Conservation (phyloP, 805 yeast genomes). For the Komagataella kurtzmanii region DNA sequence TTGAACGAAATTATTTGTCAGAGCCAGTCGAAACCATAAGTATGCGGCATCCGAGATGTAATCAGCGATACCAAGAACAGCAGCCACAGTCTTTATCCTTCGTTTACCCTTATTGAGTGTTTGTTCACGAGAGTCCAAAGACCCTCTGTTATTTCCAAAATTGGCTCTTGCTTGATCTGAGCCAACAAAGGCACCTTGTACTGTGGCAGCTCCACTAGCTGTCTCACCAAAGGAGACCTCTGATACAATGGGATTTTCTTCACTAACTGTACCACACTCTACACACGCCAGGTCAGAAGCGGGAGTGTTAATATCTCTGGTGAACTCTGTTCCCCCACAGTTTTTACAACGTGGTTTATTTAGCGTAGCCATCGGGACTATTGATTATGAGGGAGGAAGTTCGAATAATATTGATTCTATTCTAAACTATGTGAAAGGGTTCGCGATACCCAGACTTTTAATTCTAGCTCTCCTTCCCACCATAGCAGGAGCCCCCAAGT, state of each 20-base stretch:
- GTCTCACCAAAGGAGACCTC: constrained; percentile 93
- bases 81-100: constrained; percentile 69
- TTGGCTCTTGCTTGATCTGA: constrained; percentile 73
- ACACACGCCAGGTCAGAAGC: constrained; percentile 73
- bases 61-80: constrained; percentile 68
- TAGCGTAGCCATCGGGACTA: background rate
- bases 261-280: constrained; percentile 75
- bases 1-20: constrained; percentile 82
- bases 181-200: constrained; percentile 88
- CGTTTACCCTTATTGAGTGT: constrained; percentile 76
- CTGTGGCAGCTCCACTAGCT: constrained; percentile 87
- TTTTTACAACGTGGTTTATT: constrained; percentile 18
- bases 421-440: background rate
- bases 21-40: constrained; percentile 81
- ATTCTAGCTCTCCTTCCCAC: background rate
- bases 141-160: constrained; percentile 55
- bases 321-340: constrained; percentile 42
- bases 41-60: constrained; percentile 76
- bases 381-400: background rate
- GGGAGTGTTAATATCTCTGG: constrained; percentile 38
- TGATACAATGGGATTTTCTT: constrained; percentile 88
- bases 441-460: background rate
- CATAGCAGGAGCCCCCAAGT: background rate
- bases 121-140: constrained; percentile 80
- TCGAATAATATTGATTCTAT: background rate